phyloP scores from a whole-genome alignment of 140 eudicot species.

The Ambrosia hybrid region DNA sequence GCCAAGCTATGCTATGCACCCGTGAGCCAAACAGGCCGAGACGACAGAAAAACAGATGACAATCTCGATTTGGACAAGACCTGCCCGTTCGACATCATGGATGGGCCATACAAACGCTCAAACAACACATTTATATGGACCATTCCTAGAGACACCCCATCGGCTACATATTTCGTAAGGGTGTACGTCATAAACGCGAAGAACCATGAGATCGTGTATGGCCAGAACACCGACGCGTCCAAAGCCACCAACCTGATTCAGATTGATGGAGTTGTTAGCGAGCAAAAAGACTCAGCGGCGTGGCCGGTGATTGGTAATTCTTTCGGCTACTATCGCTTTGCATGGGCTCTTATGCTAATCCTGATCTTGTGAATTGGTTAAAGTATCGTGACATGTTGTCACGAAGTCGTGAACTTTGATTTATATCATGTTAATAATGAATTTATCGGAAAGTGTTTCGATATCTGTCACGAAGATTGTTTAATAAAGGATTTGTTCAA shows the following conservation, averaged over 20 bases:
- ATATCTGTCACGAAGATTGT: slow-evolving; percentile 6
- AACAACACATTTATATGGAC: slow-evolving; percentile 40
- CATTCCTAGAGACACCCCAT: slow-evolving; percentile 38
- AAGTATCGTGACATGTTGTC: neutral
- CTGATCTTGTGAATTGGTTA: slow-evolving; percentile 17
- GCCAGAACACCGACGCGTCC: slow-evolving; percentile 47
- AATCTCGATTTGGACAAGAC: slow-evolving; percentile 47
- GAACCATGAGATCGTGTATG: slow-evolving; percentile 46
- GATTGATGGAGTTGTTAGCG: slow-evolving; percentile 43
- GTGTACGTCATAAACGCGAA: slow-evolving; percentile 39
- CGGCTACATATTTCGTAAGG: slow-evolving; percentile 63
- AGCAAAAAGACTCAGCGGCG: slow-evolving; percentile 35
- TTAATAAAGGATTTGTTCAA: neutral
- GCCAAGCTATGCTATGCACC: slow-evolving; percentile 65
- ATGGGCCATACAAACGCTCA: slow-evolving; percentile 37
- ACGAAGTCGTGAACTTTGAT: neutral
- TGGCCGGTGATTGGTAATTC: slow-evolving; percentile 5
- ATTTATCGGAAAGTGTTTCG: slow-evolving; percentile 20
- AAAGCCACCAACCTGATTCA: slow-evolving; percentile 48
- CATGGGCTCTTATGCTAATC: slow-evolving; percentile 25
- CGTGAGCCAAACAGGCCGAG: slow-evolving; percentile 58
- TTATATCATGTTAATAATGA: slow-evolving; percentile 13
- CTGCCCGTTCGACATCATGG: slow-evolving; percentile 45
- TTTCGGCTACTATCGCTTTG: slow-evolving; percentile 22
- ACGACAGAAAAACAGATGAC: slow-evolving; percentile 57